Base-by-base conservation (phyloP, 176 grass and related monocot species). In the Areca catechu region DNA sequence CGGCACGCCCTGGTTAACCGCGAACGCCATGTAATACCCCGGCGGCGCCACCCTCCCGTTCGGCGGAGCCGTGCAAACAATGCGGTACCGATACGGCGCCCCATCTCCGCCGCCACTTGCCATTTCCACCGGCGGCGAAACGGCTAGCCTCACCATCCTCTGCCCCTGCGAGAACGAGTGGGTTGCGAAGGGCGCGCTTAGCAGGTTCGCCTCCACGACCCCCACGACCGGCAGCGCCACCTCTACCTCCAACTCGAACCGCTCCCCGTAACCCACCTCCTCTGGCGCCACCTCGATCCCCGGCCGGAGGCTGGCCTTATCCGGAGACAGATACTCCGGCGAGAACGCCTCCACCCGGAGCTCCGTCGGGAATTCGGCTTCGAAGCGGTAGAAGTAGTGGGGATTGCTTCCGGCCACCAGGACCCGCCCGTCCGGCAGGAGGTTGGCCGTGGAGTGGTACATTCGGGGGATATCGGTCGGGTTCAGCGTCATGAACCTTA, bases 151-250 rank as follows among this genome's bases (percentile, higher is more conserved):
- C 14, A 62, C 58, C 70, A 62, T 72, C 23, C 58, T 51, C 48
- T 72, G 70, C 25, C 70, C 70, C 58, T 72, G 70, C 18, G 58
- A 72, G 70, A 72, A 72, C 24, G 58, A 72, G 59, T 72, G 70
- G 19, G 70, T 62, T 18, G 70, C 58, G 47, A 72, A 72, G 0
- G 70, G 70, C 18, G 58, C 58, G 70, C 70, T 72, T 25, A 62
- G 57, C 24, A 72, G 19, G 50, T 22, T 62, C 70, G 62, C 50
- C 48, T 61, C 70, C 49, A 72, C 6, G 19, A 28, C 17, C 25
- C 70, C 70, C 49, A 72, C 70, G 19, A 54, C 48, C 5, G 70
- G 70, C 49, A 72, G 6, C 15, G 23, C 50, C 2, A 43, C 50
- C 27, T 30, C 49, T 20, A 72, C 50, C 50, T 61, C 58, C 49